Evolutionary conservation across 768 basidiomycete genomes (phyloP).

Genomic region (Trametopsis cervina): DNA sequence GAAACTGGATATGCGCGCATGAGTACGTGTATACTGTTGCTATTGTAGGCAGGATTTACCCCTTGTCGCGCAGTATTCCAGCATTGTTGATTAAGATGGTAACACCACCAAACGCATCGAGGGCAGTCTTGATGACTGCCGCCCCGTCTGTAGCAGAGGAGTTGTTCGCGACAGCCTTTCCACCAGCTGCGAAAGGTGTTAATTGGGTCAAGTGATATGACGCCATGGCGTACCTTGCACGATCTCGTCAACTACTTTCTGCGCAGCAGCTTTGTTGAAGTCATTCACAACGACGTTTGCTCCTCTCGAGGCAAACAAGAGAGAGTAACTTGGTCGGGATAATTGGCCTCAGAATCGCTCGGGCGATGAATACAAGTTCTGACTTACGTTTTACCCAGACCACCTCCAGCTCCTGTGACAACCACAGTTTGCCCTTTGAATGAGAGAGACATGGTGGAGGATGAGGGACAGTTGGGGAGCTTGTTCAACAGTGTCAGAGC

Average conservation of each 20-base stretch:
- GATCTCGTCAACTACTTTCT: conserved; percentile 90
- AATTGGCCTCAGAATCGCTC: too few relatives aligned
- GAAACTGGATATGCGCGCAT: conserved; percentile 45
- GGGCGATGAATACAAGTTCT: too few relatives aligned
- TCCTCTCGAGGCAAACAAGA: conserved; percentile 87
- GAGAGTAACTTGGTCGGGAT: conserved; percentile 72
- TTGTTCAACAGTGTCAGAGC: neutral
- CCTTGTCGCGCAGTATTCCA: conserved; percentile 79
- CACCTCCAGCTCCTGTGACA: conserved; percentile 93
- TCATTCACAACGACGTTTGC: conserved; percentile 96
- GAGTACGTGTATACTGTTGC: neutral
- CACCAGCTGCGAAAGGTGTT: conserved; percentile 52
- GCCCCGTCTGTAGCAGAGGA: conserved; percentile 84
- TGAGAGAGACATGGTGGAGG: conserved; percentile 34
- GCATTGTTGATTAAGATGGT: conserved; percentile 96
- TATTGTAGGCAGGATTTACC: conserved; percentile 36
- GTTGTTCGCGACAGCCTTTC: conserved; percentile 81
- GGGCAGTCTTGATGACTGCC: conserved; percentile 78
- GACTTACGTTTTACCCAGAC: conserved; percentile 84
- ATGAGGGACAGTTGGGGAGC: neutral
- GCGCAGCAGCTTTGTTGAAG: conserved; percentile 80
- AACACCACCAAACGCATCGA: conserved; percentile 77
- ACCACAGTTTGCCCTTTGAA: conserved; percentile 91
- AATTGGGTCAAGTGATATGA: neutral
- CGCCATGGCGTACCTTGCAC: conserved; percentile 47